Percentiles rank a stretch among this genome's conserved stretches.
Evolutionary conservation across 805 yeast genomes (phyloP).

Genomic region (Myxozyma sirexii): DNA sequence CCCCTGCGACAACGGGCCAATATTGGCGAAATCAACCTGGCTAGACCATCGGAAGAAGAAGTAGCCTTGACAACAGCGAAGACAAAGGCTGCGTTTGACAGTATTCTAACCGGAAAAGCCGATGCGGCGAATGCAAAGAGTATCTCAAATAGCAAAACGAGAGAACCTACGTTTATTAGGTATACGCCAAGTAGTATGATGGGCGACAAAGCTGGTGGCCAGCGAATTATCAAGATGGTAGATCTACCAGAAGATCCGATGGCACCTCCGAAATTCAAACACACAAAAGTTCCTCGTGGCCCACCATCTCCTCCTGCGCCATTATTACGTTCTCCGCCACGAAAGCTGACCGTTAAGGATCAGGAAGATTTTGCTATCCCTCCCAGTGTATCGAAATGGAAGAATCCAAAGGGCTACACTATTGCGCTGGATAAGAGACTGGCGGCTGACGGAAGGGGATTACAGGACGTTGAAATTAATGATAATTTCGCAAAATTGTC

Average conservation of each 20-base stretch:
- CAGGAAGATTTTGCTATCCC: conserved; percentile 85
- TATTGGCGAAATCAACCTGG: conserved; percentile 46
- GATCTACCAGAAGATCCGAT: conserved; percentile 78
- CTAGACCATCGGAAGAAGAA: conserved; percentile 52
- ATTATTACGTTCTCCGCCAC: conserved; percentile 54
- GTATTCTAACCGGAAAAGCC: conserved; percentile 47
- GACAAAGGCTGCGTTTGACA: conserved; percentile 61
- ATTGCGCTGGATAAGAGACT: conserved; percentile 78
- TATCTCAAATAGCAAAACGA: conserved; percentile 36
- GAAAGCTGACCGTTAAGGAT: conserved; percentile 66
- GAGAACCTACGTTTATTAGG: conserved; percentile 50
- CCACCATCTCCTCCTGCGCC: conserved; percentile 75
- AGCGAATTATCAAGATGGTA: conserved; percentile 63
- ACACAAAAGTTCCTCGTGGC: conserved; percentile 65
- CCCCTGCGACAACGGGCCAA: conserved; percentile 57
- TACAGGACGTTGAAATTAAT: conserved; percentile 49
- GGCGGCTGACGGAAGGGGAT: conserved; percentile 52
- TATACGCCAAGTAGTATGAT: conserved; percentile 50
- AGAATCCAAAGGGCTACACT: conserved; percentile 87
- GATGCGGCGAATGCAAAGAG: conserved; percentile 47
- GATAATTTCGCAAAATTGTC: conserved; percentile 65
- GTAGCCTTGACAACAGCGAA: conserved; percentile 52
- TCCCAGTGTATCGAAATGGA: conserved; percentile 92
- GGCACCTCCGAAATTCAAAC: conserved; percentile 76
- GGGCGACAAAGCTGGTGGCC: conserved; percentile 40